phyloP scores from a whole-genome alignment of 2,329 filamentous ascomycete species.

The Hortaea werneckii region DNA sequence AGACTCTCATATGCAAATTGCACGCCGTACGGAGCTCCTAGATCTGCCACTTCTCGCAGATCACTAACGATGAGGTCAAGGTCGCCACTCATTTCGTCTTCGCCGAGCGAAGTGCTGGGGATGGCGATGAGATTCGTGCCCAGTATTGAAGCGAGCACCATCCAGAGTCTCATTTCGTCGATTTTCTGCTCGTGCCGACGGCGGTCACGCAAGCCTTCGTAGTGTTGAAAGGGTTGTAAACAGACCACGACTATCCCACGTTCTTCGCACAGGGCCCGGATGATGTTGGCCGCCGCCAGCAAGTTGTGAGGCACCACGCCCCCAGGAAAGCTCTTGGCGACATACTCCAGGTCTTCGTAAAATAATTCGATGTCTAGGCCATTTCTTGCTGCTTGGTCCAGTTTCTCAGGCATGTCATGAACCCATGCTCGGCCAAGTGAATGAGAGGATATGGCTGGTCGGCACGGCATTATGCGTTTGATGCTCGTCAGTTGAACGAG shows the following conservation, averaged over 20 bases:
- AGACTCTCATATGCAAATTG: constrained; percentile 66
- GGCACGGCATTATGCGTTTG: constrained; percentile 36
- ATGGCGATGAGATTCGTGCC: constrained; percentile 64
- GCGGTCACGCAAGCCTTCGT: constrained; percentile 61
- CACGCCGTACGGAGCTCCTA: constrained; percentile 51
- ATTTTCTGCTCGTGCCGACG: constrained; percentile 47
- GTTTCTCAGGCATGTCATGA: constrained; percentile 56
- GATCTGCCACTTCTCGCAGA: constrained; percentile 54
- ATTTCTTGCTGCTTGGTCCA: constrained; percentile 55
- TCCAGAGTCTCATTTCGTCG: constrained; percentile 58
- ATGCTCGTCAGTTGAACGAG: neutral
- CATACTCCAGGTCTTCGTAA: constrained; percentile 61
- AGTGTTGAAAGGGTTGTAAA: constrained; percentile 68
- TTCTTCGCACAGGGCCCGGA: constrained; percentile 47
- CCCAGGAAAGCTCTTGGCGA: constrained; percentile 41
- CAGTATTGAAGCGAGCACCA: constrained; percentile 53
- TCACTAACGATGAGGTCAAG: constrained; percentile 51
- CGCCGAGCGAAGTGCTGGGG: constrained; percentile 58
- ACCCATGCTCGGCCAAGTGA: constrained; percentile 64
- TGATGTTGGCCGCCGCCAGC: constrained; percentile 47
- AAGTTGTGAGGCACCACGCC: constrained; percentile 36
- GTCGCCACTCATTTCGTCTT: constrained; percentile 42
- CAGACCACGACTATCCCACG: constrained; percentile 52
- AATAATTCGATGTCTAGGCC: constrained; percentile 69
- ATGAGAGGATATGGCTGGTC: constrained; percentile 64